These are phyloP conservation scores for Penicillium cinerascens DNA, from an alignment of 495 filamentous ascomycete genomes.

Conservation along the genomic window DNA sequence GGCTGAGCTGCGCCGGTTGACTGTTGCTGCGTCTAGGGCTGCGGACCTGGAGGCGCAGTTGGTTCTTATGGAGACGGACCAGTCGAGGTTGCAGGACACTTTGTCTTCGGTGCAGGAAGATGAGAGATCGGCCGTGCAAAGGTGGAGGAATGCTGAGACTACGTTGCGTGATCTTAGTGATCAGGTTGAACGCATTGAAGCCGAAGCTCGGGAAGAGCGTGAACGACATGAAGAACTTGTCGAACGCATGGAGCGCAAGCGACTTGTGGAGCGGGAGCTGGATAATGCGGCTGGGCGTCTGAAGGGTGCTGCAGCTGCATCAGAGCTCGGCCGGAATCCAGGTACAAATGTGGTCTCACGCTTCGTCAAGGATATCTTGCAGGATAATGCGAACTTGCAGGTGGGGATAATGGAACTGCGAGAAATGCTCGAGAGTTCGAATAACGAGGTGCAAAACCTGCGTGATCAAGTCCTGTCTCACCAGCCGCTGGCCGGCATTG, in stretches of 20 bases:
- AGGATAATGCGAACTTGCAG: constrained; percentile 92
- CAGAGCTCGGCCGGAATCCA: constrained; percentile 52
- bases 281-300: constrained; percentile 70
- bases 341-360: constrained; percentile 73
- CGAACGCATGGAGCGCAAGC: constrained; percentile 72
- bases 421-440: constrained; percentile 88
- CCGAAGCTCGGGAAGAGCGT: constrained; percentile 76
- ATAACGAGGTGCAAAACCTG: constrained; percentile 84
- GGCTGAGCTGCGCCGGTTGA: constrained; percentile 69
- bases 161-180: constrained; percentile 71
- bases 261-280: constrained; percentile 70
- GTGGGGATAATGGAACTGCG: constrained; percentile 84
- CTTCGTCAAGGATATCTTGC: constrained; percentile 91
- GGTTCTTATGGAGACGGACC: constrained; percentile 72
- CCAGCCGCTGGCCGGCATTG: constrained; percentile 56
- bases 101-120: constrained; percentile 64
- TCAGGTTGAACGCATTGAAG: constrained; percentile 85
- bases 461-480: constrained; percentile 80
- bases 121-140: constrained; percentile 67
- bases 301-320: constrained; percentile 71
- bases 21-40: constrained; percentile 67
- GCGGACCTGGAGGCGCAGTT: constrained; percentile 76
- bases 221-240: constrained; percentile 79
- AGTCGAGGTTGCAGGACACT: constrained; percentile 63
- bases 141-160: constrained; percentile 80